A percentile compares a stretch with the other conserved stretches of the same genome.
Conservation (phyloP, 805 yeast species). For the Starmerella khaoyaiensis region DNA sequence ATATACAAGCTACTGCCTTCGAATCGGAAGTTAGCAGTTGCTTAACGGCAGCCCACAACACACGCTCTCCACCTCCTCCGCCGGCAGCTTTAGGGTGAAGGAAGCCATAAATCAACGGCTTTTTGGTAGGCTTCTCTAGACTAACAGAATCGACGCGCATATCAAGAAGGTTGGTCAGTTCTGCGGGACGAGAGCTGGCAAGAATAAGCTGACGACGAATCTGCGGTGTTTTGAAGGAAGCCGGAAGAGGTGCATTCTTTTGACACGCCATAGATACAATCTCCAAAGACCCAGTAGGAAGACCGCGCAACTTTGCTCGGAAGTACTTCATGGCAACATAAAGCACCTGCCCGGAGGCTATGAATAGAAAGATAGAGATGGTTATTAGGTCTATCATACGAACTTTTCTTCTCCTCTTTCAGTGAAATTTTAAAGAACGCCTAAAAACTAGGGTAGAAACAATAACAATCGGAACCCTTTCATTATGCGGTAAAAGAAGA, state of each 20-base stretch:
- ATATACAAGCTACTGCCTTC: slow-evolving; percentile 49
- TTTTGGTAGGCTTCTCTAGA: slow-evolving; percentile 3
- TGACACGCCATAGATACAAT: slow-evolving; percentile 14
- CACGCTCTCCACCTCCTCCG: slow-evolving; percentile 98
- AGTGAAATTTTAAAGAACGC: no score
- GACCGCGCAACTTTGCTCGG: slow-evolving; percentile 17
- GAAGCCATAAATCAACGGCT: slow-evolving; percentile 51
- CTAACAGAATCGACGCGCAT: slow-evolving; percentile 12
- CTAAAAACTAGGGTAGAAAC: no score
- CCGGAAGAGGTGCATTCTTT: slow-evolving; percentile 20
- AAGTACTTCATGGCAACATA: slow-evolving; percentile 13
- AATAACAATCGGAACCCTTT: no score
- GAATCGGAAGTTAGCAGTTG: slow-evolving; percentile 41
- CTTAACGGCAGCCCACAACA: slow-evolving; percentile 84
- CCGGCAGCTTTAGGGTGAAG: slow-evolving; percentile 94
- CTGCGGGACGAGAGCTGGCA: slow-evolving; percentile 26
- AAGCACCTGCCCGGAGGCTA: slow-evolving; percentile 7
- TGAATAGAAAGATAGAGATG: slow-evolving; percentile 4
- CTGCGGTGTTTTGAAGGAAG: slow-evolving; percentile 22
- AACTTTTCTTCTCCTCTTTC: no score
- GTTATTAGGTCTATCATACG: slow-evolving; percentile 12
- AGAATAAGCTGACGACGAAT: slow-evolving; percentile 32
- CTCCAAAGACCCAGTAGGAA: slow-evolving; percentile 18
- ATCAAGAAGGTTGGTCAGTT: slow-evolving; percentile 18
- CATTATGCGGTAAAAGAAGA: no score